phyloP scores from a whole-genome alignment of 2,329 filamentous ascomycete genomes.

The Arthrinium puccinioides region DNA sequence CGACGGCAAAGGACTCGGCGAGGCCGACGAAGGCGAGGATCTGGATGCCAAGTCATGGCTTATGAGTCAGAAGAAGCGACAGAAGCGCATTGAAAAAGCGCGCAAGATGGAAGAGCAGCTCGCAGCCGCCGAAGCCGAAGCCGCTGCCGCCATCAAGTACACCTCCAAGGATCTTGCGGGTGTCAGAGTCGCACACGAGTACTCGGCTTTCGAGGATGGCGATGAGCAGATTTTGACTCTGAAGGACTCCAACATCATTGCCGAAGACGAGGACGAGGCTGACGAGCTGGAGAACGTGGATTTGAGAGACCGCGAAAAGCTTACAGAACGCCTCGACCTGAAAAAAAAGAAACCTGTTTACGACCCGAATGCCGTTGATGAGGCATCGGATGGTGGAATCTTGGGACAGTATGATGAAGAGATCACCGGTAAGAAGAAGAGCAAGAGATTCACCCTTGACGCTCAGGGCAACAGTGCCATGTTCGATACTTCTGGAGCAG shows the following conservation, averaged over 20 bases:
- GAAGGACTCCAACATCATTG: slow-evolving; percentile 82
- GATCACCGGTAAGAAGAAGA: slow-evolving; percentile 86
- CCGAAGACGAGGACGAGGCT: slow-evolving; percentile 74
- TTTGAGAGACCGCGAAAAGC: slow-evolving; percentile 63
- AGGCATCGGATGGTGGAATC: slow-evolving; percentile 58
- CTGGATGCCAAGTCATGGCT: slow-evolving; percentile 83
- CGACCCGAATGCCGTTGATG: slow-evolving; percentile 70
- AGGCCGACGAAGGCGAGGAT: slow-evolving; percentile 57
- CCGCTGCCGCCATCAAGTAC: slow-evolving; percentile 61
- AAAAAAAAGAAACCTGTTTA: slow-evolving; percentile 91
- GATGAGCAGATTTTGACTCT: slow-evolving; percentile 87
- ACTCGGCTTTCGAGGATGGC: slow-evolving; percentile 71
- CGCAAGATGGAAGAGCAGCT: slow-evolving; percentile 68
- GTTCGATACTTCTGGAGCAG: slow-evolving; percentile 51
- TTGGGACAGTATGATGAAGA: slow-evolving; percentile 94
- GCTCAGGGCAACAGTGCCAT: slow-evolving; percentile 60
- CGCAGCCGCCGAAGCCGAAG: slow-evolving; percentile 64
- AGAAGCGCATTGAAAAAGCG: slow-evolving; percentile 80
- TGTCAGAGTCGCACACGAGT: slow-evolving; percentile 85
- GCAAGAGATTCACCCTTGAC: slow-evolving; percentile 81
- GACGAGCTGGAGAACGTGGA: slow-evolving; percentile 81
- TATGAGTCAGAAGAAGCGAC: slow-evolving; percentile 81
- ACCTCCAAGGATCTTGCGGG: slow-evolving; percentile 81
- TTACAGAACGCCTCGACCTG: slow-evolving; percentile 69
- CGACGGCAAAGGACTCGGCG: slow-evolving; percentile 78